A percentile compares a stretch with the other conserved stretches of the same genome.
Evolutionary conservation across 2,329 filamentous ascomycete species (phyloP).

Genomic region (Calonectria naviculata): DNA sequence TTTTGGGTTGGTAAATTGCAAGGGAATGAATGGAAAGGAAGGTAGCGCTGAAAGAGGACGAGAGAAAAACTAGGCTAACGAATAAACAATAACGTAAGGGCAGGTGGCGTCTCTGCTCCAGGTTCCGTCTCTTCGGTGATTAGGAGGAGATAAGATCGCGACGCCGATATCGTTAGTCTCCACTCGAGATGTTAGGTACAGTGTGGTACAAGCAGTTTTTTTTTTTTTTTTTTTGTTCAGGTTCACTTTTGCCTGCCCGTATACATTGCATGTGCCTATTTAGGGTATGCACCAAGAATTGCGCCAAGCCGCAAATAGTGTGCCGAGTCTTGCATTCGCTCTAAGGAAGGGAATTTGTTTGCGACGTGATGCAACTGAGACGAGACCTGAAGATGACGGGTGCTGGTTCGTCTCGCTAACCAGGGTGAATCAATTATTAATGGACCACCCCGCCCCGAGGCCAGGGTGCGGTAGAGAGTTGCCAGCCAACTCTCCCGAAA

Average conservation of each 20-base stretch:
- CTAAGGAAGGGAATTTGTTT: too few species aligned
- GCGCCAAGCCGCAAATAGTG: slow-evolving; percentile 9
- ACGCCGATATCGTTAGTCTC: neutral
- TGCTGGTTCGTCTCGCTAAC: neutral
- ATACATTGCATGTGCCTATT: too few species aligned
- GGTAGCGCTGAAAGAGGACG: neutral
- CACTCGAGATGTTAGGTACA: too few species aligned
- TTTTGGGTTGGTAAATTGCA: neutral
- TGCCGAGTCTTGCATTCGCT: neutral
- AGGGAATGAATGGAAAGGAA: neutral
- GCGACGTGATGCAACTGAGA: neutral
- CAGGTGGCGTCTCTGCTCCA: too few species aligned
- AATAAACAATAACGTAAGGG: too few species aligned
- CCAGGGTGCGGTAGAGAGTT: neutral
- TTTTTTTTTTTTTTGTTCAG: neutral
- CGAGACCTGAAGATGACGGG: neutral
- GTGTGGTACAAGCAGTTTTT: too few species aligned
- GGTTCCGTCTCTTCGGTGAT: too few species aligned
- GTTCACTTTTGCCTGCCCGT: neutral
- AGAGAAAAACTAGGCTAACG: neutral
- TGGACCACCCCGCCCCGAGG: neutral
- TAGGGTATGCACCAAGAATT: neutral
- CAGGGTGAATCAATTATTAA: slow-evolving; percentile 14
- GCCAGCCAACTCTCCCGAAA: slow-evolving; percentile 14
- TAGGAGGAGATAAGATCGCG: neutral